These are phyloP conservation scores for Pseudogymnoascus sp. DNA, from an alignment of 2,329 filamentous ascomycete genomes.

Conservation along the genomic window DNA sequence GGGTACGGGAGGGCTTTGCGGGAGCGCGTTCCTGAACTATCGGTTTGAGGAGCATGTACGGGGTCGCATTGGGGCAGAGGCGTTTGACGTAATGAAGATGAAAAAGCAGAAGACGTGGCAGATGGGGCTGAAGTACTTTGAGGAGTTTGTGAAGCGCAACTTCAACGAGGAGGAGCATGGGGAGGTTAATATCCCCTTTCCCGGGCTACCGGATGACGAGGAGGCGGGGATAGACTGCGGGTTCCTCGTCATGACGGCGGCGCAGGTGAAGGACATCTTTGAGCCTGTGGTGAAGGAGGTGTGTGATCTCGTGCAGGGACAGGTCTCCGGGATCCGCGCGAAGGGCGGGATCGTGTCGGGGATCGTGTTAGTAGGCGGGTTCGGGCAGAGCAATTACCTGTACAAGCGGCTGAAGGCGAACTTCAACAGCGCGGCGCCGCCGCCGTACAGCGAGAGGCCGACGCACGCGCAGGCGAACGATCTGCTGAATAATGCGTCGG, in stretches of 20 bases:
- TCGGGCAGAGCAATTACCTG: constrained; percentile 70
- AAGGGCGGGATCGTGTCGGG: constrained; percentile 58
- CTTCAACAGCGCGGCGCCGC: constrained; percentile 46
- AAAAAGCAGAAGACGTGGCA: constrained; percentile 76
- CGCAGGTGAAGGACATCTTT: constrained; percentile 64
- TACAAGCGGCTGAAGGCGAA: constrained; percentile 62
- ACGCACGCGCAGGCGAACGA: constrained; percentile 50
- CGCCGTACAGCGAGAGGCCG: constrained; percentile 57
- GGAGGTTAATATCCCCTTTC: constrained; percentile 73
- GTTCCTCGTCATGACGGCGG: constrained; percentile 63
- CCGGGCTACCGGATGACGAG: constrained; percentile 67
- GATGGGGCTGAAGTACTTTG: constrained; percentile 69
- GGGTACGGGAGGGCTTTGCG: constrained; percentile 68
- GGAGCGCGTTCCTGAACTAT: constrained; percentile 72
- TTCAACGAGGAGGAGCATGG: constrained; percentile 71
- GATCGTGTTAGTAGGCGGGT: constrained; percentile 76
- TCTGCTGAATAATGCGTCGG: constrained; percentile 43
- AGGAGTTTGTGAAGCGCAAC: constrained; percentile 77
- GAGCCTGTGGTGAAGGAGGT: constrained; percentile 66
- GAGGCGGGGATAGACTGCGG: constrained; percentile 66
- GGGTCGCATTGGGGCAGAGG: constrained; percentile 53
- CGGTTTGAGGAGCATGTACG: constrained; percentile 71
- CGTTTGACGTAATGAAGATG: constrained; percentile 66
- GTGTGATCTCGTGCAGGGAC: constrained; percentile 58
- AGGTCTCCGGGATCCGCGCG: constrained; percentile 53